Evolutionary conservation across 2,329 filamentous ascomycete species (phyloP).

Genomic region (Botrytis sinoallii): DNA sequence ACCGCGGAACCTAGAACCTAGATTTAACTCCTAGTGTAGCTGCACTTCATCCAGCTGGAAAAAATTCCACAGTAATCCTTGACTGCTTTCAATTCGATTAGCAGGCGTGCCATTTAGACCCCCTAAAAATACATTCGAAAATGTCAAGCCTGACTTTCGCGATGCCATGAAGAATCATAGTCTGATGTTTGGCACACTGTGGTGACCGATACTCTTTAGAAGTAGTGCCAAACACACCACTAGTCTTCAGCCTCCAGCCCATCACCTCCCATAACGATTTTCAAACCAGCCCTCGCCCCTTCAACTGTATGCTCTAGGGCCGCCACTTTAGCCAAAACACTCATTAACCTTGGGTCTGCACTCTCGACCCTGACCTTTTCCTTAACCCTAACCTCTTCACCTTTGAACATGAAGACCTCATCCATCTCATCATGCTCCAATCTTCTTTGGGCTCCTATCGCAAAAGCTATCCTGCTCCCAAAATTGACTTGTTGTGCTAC

Average conservation of each 20-base stretch:
- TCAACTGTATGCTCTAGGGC: slow-evolving; percentile 72
- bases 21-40: not conserved
- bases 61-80: not conserved
- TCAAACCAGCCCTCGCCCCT: slow-evolving; percentile 67
- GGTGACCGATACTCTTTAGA: not conserved
- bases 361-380: slow-evolving; percentile 83
- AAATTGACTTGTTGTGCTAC: slow-evolving; percentile 58
- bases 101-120: no score
- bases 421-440: slow-evolving; percentile 79
- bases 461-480: slow-evolving; percentile 66
- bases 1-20: not conserved
- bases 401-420: slow-evolving; percentile 63
- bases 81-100: not conserved
- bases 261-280: slow-evolving; percentile 66
- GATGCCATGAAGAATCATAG: not conserved
- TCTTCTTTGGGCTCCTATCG: slow-evolving; percentile 61
- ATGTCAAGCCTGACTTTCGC: not conserved
- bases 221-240: not conserved
- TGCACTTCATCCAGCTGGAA: not conserved
- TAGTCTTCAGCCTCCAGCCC: slow-evolving; percentile 13
- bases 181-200: not conserved
- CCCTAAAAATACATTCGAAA: no score
- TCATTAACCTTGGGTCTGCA: slow-evolving; percentile 82
- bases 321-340: slow-evolving; percentile 76
- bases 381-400: slow-evolving; percentile 74